Percentiles rank a stretch among this genome's conserved stretches.
Conservation (phyloP, 139 green algal species). For the Tetradesmus obliquus region DNA sequence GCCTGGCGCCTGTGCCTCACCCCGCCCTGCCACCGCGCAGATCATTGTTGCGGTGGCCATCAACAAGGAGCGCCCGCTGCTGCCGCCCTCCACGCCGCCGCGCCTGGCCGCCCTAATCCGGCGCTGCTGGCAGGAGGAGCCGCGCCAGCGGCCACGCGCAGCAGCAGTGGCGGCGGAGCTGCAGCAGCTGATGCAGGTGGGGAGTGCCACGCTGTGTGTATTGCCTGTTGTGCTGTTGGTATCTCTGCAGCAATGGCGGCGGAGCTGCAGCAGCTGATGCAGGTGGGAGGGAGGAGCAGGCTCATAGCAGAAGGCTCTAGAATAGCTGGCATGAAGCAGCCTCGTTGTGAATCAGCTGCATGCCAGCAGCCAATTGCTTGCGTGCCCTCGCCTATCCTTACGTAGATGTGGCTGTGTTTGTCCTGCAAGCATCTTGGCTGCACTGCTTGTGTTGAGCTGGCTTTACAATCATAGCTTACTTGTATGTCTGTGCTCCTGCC, state of each 20-base stretch:
- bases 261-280: constrained; percentile 52
- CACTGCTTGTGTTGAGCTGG: too few relatives aligned
- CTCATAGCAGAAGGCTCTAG: too few relatives aligned
- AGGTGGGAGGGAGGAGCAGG: background rate
- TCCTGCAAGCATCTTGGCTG: too few relatives aligned
- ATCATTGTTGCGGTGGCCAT: constrained; percentile 79
- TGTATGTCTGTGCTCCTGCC: background rate
- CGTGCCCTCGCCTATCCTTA: background rate
- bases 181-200: constrained; percentile 50
- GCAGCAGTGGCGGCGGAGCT: constrained; percentile 62
- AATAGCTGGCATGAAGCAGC: too few relatives aligned
- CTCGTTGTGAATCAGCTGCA: background rate
- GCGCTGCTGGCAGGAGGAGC: constrained; percentile 74
- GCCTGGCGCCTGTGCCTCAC: too few relatives aligned
- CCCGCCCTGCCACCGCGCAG: background rate
- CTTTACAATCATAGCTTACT: too few relatives aligned
- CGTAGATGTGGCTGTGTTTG: background rate
- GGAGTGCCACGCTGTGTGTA: background rate
- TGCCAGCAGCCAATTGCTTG: background rate
- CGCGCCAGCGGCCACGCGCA: constrained; percentile 62
- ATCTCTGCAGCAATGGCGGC: constrained; percentile 58
- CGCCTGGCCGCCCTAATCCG: constrained; percentile 52
- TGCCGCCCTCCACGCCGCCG: constrained; percentile 54
- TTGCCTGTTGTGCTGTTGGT: background rate
- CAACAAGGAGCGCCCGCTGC: constrained; percentile 56